Evolutionary conservation across 1,284 basidiomycete species (phyloP), one percentile per base, ranked within the genome.

Genomic region (Schizophyllum amplum): DNA sequence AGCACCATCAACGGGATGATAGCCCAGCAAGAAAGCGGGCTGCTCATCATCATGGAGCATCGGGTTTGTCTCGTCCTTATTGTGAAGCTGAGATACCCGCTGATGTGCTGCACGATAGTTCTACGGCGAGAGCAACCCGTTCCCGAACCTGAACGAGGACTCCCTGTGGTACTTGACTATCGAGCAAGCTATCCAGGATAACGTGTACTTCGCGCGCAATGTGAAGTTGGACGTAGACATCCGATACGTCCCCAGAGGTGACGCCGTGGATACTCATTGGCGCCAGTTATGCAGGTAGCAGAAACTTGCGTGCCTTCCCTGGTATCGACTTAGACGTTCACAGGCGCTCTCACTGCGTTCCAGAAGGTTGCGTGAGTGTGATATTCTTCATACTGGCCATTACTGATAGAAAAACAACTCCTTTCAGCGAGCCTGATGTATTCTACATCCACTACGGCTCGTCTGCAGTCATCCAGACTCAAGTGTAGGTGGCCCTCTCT

Each of bases 1-100:
- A 59, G 49, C 17, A 86, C 82, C 2, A 77, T 87, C 61, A 81
- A 79, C 56, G 86, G 86, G 1, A 72, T 76, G 56, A 79, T 88
- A 56, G 84, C 85, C 7, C 81, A 87, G 64, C 78, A 83, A 63
- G 20, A 22, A 5, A 24, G 48, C 24, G 21, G 42, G 20, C 7
- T 42, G 33, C 33, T 42, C 33, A 42, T 42, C 33, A 42, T 42
- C 33, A 42, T 42, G 33, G 33, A 42, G 33, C 33, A 42, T 42
- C 33, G 33, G 3, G 33, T 42, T 13, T 17, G 33, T 33, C 5
- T 13, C 27, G 5, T 33, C 27, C 27, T 13, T 33, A 13, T 33
- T 33, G 27, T 13, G 11, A 17, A 42, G 13, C 13, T 17, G 7
- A 3, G 33, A 13, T 42, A 42, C 17, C 33, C 7, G 7, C 4